Evolutionary conservation across 148 eudicot genomes (phyloP), one percentile per base, ranked within the genome.

Genomic region (Silene latifolia): DNA sequence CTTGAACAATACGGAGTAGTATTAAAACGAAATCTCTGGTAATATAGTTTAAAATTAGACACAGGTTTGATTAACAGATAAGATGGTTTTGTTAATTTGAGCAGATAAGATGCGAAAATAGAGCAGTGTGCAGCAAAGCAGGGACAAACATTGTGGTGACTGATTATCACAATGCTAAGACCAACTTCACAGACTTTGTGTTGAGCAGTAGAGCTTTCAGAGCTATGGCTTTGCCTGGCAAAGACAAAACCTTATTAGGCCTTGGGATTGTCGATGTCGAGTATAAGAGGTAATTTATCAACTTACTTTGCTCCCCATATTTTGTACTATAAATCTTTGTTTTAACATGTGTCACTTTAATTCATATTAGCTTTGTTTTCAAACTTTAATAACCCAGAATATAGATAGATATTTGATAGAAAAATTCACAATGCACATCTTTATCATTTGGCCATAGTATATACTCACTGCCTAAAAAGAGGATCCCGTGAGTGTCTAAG

Each of bases 181-280:
- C 64, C 60, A 89, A 86, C 76, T 67, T 69, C 75, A 85, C 93
- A 3, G 90, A 85, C 61, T 86, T 91, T 67, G 93, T 89, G 71
- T 35, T 91, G 11, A 89, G 93, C 81, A 85, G 78, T 78, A 76
- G 88, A 76, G 93, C 91, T 75, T 91, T 89, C 76, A 79, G 69
- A 83, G 93, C 79, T 59, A 88, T 91, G 91, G 97, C 90, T 21
- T 82, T 83, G 56, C 81, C 83, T 73, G 93, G 89, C 61, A 82
- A 69, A 85, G 89, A 77, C 56, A 62, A 79, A 57, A 69, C 74
- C 29, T 27, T 91, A 27, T 32, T 85, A 67, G 87, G 75, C 74
- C 86, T 79, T 65, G 90, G 90, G 5, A 21, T 77, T 14, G 69
- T 68, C 2, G 67, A 70, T 20, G 69, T 77, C 35, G 79, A 77